These are phyloP conservation scores for Fraxinus nigra DNA, from an alignment of 305 asterid species.

Conservation along the genomic window DNA sequence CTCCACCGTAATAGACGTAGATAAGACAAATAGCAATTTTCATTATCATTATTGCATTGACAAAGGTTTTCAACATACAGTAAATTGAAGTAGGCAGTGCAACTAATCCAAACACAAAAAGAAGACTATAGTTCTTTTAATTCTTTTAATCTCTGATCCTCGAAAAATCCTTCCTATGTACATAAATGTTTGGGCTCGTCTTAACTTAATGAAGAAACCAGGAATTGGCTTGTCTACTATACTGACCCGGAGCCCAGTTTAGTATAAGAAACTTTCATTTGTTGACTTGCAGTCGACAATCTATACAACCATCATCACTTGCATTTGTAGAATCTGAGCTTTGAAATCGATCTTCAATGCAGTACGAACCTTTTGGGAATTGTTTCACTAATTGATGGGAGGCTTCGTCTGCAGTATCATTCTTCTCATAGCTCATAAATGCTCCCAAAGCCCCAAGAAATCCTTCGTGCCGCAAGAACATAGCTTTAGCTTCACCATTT, in stretches of 20 bases:
- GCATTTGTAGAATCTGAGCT: constrained; percentile 34
- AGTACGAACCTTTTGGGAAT: constrained; percentile 21
- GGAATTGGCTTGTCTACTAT: constrained; percentile 18
- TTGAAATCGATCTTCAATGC: constrained; percentile 27
- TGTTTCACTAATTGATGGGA: constrained; percentile 35
- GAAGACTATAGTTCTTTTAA: neutral
- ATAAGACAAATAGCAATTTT: neutral
- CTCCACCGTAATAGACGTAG: neutral
- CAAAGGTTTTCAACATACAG: neutral
- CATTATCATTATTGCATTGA: constrained; percentile 4
- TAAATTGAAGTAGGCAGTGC: neutral
- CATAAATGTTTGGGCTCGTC: neutral
- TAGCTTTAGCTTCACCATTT: constrained; percentile 84
- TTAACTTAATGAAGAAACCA: constrained; percentile 27
- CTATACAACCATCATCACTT: constrained; percentile 45
- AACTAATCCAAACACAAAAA: neutral
- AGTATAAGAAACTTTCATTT: constrained; percentile 9
- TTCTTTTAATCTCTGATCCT: neutral
- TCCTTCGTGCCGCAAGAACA: constrained; percentile 78
- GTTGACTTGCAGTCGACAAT: constrained; percentile 43
- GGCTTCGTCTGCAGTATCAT: constrained; percentile 34
- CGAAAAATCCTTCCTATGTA: neutral
- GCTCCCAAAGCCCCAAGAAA: constrained; percentile 90
- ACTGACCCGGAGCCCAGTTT: neutral
- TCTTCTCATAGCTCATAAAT: constrained; percentile 47